Conservation (phyloP, 1,139 yeast genomes). For the Barnettozyma hawaiiensis region DNA sequence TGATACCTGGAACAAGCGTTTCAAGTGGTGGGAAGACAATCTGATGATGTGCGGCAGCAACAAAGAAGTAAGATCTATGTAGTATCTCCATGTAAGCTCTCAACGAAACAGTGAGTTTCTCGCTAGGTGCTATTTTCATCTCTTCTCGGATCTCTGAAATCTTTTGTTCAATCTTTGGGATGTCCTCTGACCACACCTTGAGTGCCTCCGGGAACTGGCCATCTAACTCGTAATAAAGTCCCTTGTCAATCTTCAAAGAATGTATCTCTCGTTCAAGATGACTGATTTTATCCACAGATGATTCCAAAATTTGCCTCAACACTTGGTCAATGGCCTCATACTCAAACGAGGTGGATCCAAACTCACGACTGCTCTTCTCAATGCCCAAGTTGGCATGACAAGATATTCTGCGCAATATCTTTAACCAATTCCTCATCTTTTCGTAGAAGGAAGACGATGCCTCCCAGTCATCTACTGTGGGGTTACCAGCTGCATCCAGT, state of each 20-base stretch:
- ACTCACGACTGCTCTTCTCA: slow-evolving; percentile 10
- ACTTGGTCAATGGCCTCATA: slow-evolving; percentile 65
- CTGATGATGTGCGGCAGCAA: slow-evolving; percentile 70
- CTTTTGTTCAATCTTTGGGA: slow-evolving; percentile 24
- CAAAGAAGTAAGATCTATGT: slow-evolving; percentile 72
- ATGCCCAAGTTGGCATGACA: slow-evolving; percentile 74
- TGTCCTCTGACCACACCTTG: slow-evolving; percentile 36
- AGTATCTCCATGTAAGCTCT: slow-evolving; percentile 41
- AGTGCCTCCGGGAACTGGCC: slow-evolving; percentile 48
- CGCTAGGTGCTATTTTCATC: slow-evolving; percentile 6
- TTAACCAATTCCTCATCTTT: slow-evolving; percentile 61
- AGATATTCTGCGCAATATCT: slow-evolving; percentile 68
- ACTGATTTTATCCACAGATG: slow-evolving; percentile 44
- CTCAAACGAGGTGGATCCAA: slow-evolving; percentile 10
- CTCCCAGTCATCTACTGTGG: slow-evolving; percentile 46
- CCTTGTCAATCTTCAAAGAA: slow-evolving; percentile 44
- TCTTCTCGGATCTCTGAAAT: slow-evolving; percentile 13
- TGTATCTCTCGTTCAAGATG: slow-evolving; percentile 45
- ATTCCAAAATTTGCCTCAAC: slow-evolving; percentile 53
- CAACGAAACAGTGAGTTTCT: slow-evolving; percentile 15
- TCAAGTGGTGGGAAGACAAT: slow-evolving; percentile 16
- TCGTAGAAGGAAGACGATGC: slow-evolving; percentile 38
- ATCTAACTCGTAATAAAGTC: slow-evolving; percentile 55
- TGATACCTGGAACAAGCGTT: slow-evolving; percentile 16
- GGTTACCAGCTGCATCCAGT: slow-evolving; percentile 52